Evolutionary conservation across 306 rosid species (phyloP), one percentile per base, ranked within the genome.

Genomic region (Quercus bicolor): DNA sequence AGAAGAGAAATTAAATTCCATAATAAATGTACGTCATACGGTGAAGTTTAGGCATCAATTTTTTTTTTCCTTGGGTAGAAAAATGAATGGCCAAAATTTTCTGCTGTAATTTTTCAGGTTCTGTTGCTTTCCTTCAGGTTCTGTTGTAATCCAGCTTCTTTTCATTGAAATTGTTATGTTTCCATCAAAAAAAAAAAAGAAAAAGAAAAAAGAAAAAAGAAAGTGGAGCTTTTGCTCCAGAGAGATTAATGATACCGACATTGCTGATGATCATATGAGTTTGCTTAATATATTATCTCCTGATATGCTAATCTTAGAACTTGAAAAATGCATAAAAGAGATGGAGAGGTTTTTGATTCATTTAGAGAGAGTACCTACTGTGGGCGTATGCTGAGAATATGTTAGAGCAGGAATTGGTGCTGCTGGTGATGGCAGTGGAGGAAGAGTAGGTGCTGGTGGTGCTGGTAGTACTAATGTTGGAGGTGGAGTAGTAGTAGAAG

Each of bases 291-390:
- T 60, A 60, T 12, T 12, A 60, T 60, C 15, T 24, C 6, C 68
- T 12, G 23, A 60, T 21, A 14, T 31, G 5, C 24, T 24, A 2
- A 31, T 60, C 1, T 33, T 61, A 14, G 68, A 26, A 14, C 20
- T 61, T 5, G 68, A 61, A 61, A 48, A 61, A 57, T 57, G 64
- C 64, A 57, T 21, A 26, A 26, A 61, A 15, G 37, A 61, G 13
- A 61, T 24, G 19, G 45, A 40, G 34, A 61, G 18, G 34, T 14
- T 61, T 24, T 26, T 8, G 53, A 48, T 48, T 48, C 53, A 48
- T 48, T 48, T 37, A 74, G 76, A 43, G 82, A 82, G 78, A 79
- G 66, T 83, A 85, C 86, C 89, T 79, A 82, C 89, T 85, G 86
- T 64, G 84, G 82, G 84, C 60, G 74, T 56, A 26, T 84, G 78